Conservation (phyloP, 177 flowering plant species). For the Vitis hybrid region DNA sequence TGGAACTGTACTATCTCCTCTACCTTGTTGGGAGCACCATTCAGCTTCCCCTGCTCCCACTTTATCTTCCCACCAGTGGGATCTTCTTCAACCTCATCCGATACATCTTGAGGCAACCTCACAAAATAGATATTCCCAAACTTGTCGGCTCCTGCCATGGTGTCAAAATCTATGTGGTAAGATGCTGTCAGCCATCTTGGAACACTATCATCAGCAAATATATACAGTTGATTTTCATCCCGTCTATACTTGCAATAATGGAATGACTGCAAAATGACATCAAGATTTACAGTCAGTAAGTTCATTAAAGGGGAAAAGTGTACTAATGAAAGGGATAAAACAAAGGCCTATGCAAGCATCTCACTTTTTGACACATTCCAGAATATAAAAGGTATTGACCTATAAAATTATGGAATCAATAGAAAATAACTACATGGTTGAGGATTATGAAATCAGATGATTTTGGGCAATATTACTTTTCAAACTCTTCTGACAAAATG, state of each 20-base stretch:
- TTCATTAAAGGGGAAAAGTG: too few relatives aligned
- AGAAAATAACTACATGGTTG: too few relatives aligned
- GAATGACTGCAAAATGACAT: conserved; percentile 70
- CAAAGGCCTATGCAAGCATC: too few relatives aligned
- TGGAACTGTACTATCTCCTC: conserved; percentile 99
- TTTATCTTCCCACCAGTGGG: conserved; percentile 99
- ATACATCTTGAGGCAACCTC: conserved; percentile 89
- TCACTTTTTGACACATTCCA: too few relatives aligned
- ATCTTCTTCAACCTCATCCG: conserved; percentile 99
- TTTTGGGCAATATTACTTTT: too few relatives aligned
- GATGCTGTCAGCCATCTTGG: conserved; percentile 98
- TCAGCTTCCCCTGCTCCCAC: conserved; percentile 98
- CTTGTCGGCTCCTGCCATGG: conserved; percentile 98
- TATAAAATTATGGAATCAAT: too few relatives aligned
- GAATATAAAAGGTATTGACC: too few relatives aligned
- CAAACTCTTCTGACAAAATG: too few relatives aligned
- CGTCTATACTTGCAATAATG: conserved; percentile 98
- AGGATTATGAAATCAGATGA: too few relatives aligned
- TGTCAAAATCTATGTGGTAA: conserved; percentile 91
- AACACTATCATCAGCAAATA: conserved; percentile 94
- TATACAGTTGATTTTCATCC: conserved; percentile 95
- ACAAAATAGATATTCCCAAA: conserved; percentile 95
- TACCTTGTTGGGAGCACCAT: conserved; percentile 97
- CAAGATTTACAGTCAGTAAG: background rate
- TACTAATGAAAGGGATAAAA: too few relatives aligned